These are phyloP conservation scores for Yamadazyma siamensis DNA, from an alignment of 1,139 yeast genomes.

Conservation along the genomic window DNA sequence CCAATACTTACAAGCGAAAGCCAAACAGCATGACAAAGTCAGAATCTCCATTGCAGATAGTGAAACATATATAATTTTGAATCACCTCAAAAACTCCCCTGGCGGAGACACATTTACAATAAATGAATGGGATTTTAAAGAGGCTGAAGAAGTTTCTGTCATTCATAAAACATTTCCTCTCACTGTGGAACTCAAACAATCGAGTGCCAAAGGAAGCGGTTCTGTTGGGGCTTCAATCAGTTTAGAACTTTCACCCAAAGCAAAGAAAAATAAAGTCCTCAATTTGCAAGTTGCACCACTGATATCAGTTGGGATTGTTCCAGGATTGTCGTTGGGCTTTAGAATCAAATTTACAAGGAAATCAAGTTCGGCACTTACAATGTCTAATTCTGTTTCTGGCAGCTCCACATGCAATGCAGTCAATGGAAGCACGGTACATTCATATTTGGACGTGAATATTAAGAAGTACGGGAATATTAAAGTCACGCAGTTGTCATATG, in stretches of 20 bases:
- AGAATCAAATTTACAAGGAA: slow-evolving; percentile 1
- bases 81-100: slow-evolving; percentile 1
- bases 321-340: slow-evolving; percentile 7
- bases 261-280: slow-evolving; percentile 1
- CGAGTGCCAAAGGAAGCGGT: slow-evolving; percentile 11
- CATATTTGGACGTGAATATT: slow-evolving; percentile 6
- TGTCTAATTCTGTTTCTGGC: slow-evolving; percentile 5
- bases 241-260: slow-evolving; percentile 4
- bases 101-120: slow-evolving; percentile 2
- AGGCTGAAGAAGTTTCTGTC: slow-evolving; percentile 2
- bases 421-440: slow-evolving; percentile 10
- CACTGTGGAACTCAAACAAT: slow-evolving; percentile 9
- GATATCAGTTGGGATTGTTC: slow-evolving; percentile 4
- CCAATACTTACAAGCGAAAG: slow-evolving; percentile 3
- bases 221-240: slow-evolving; percentile 8
- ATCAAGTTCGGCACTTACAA: slow-evolving; percentile 1
- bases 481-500: slow-evolving; percentile 5
- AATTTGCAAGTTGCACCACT: slow-evolving; percentile 4
- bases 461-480: slow-evolving; percentile 8
- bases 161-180: slow-evolving; percentile 4
- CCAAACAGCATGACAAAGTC: slow-evolving; percentile 2
- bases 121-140: slow-evolving; percentile 11
- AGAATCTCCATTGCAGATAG: slow-evolving; percentile 7
- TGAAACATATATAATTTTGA: slow-evolving; percentile 7
- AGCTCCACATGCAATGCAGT: slow-evolving; percentile 9